Base-by-base conservation (phyloP, 2,329 filamentous ascomycete species). In the Cladophialophora exuberans region DNA sequence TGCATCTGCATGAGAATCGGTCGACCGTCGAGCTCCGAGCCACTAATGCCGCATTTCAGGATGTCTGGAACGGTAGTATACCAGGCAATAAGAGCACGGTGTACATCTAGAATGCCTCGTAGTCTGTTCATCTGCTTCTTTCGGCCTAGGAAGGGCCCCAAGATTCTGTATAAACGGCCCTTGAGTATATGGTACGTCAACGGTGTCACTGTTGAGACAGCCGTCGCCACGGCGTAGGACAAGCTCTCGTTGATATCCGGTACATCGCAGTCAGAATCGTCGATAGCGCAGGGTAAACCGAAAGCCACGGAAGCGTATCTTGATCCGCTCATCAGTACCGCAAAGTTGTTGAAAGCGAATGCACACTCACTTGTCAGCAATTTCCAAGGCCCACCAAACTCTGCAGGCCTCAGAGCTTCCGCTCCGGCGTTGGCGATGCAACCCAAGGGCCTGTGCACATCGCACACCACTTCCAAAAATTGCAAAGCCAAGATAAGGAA, bases 351-450 rank as follows among this genome's bases (percentile, higher is more conserved):
- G 6, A 7, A 2, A 30, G 39, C 26, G 17, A 15, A 17, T 4
- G 33, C 20, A 39, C 13, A 50, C 46, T 22, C 7, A 50, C 46
- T 50, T 50, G 17, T 50, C 46, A 39, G 15, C 4, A 18, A 50
- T 50, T 50, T 50, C 46, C 46, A 50, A 26, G 18, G 46, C 46
- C 46, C 46, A 50, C 46, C 46, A 50, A 50, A 50, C 46, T 15
- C 22, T 17, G 46, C 46, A 26, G 13, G 46, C 10, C 20, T 50
- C 46, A n/a, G 17, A 17, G 7, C 17, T 50, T 15, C 46, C 28
- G 17, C 45, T 36, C 10, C 46, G 46, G 7, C 17, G 23, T 22
- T 50, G 46, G n/a, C 46, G 46, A 50, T 50, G 46, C 9, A 50
- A 23, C 4, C 46, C 46, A 20, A 50, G 38, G 2, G 31, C 46